Conservation (phyloP, 2,329 filamentous ascomycete genomes). For the Diaporthe velutina region DNA sequence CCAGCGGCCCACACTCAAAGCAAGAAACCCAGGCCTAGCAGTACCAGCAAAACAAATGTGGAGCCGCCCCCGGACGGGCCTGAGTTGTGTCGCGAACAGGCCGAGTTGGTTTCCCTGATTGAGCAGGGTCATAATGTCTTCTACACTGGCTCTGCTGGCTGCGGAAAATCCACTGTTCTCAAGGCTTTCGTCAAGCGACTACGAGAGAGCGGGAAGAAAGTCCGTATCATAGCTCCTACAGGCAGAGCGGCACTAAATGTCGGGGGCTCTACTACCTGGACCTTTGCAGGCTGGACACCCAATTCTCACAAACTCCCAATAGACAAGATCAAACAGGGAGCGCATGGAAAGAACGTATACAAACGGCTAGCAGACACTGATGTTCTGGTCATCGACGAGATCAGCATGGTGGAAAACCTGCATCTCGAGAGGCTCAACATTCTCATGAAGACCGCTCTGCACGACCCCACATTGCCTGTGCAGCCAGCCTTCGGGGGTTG, state of each 20-base stretch:
- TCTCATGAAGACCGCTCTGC: conserved; percentile 56
- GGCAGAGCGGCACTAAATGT: conserved; percentile 70
- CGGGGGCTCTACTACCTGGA: conserved; percentile 67
- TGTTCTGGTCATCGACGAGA: conserved; percentile 74
- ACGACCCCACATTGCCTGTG: not conserved
- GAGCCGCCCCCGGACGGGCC: conserved; percentile 41
- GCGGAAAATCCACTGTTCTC: conserved; percentile 69
- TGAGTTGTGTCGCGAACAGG: conserved; percentile 61
- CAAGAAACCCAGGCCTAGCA: not conserved
- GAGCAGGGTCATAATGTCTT: conserved; percentile 68
- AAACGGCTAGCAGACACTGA: conserved; percentile 59
- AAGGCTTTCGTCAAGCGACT: conserved; percentile 60
- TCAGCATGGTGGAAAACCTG: conserved; percentile 73
- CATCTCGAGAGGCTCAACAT: conserved; percentile 65
- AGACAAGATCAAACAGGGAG: conserved; percentile 47
- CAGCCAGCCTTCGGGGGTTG: conserved; percentile 58
- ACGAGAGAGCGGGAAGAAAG: conserved; percentile 48
- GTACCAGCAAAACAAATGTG: not conserved
- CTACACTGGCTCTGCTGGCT: conserved; percentile 74
- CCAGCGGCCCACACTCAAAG: not conserved
- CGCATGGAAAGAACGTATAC: conserved; percentile 49
- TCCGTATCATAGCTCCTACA: conserved; percentile 70
- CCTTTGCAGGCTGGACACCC: conserved; percentile 69
- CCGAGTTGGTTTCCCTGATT: conserved; percentile 63
- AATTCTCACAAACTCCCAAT: conserved; percentile 58